Evolutionary conservation across 2,329 filamentous ascomycete genomes (phyloP).

Genomic region (Paraphaeosphaeria sporulosa): DNA sequence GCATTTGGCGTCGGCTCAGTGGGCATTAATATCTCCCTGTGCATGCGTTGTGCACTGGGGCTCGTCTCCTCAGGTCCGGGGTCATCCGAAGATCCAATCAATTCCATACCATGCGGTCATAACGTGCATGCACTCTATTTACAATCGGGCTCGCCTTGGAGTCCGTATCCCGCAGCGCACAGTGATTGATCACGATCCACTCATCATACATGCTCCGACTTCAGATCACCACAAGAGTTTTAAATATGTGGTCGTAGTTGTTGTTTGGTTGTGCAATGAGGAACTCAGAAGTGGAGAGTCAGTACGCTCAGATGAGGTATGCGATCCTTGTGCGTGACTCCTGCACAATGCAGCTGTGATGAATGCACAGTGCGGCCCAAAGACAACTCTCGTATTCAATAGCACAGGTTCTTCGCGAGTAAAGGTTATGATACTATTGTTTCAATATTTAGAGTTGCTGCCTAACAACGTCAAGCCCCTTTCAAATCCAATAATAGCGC

Average conservation of each 20-base stretch:
- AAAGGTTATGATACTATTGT: neutral
- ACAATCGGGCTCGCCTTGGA: neutral
- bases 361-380: neutral
- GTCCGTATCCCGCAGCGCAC: neutral
- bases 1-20: neutral
- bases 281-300: neutral
- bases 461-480: neutral
- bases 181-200: conserved; percentile 6
- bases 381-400: neutral
- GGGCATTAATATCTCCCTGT: neutral
- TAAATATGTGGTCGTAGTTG: neutral
- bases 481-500: neutral
- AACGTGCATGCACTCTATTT: conserved; percentile 1
- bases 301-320: neutral
- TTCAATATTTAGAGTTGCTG: neutral
- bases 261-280: conserved; percentile 7
- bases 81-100: neutral
- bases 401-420: neutral
- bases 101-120: neutral
- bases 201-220: conserved; percentile 2
- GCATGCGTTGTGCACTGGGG: neutral
- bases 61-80: neutral
- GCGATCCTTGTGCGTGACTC: neutral
- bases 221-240: conserved; percentile 1
- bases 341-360: neutral